phyloP scores from a whole-genome alignment of 2,329 filamentous ascomycete genomes.

The Didymella segeticola region DNA sequence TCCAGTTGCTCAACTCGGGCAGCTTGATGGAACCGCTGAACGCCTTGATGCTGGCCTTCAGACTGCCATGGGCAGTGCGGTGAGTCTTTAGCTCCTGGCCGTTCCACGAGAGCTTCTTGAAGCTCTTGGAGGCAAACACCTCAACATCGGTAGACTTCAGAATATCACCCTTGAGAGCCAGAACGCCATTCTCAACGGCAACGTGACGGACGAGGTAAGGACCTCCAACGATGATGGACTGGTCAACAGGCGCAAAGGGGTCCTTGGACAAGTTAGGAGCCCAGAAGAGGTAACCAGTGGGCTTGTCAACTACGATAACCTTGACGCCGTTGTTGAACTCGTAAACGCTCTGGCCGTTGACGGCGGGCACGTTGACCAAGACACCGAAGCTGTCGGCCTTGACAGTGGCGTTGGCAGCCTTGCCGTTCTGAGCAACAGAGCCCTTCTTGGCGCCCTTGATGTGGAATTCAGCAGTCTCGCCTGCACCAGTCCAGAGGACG shows the following conservation, averaged over 20 bases:
- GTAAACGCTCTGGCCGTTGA: slow-evolving; percentile 43
- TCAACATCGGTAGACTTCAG: slow-evolving; percentile 45
- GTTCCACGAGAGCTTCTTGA: slow-evolving; percentile 48
- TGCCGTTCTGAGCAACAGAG: slow-evolving; percentile 48
- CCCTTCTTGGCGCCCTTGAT: slow-evolving; percentile 48
- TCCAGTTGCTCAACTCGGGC: slow-evolving; percentile 56
- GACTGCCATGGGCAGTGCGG: slow-evolving; percentile 46
- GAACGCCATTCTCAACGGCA: slow-evolving; percentile 24
- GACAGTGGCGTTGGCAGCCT: slow-evolving; percentile 54
- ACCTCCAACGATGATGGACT: slow-evolving; percentile 50
- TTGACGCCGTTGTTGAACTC: slow-evolving; percentile 47
- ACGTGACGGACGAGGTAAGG: slow-evolving; percentile 51
- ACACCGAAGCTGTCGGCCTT: slow-evolving; percentile 48
- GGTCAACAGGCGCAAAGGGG: slow-evolving; percentile 48
- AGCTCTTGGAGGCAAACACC: slow-evolving; percentile 42
- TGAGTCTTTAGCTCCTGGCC: slow-evolving; percentile 39
- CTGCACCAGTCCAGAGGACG: slow-evolving; percentile 49
- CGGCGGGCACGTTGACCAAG: slow-evolving; percentile 40
- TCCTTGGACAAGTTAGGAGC: slow-evolving; percentile 49
- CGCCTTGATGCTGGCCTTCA: slow-evolving; percentile 40
- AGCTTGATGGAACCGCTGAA: slow-evolving; percentile 42
- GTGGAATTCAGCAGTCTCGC: slow-evolving; percentile 52
- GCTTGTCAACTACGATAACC: slow-evolving; percentile 48
- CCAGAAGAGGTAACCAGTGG: slow-evolving; percentile 49
- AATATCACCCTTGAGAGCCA: slow-evolving; percentile 48